These are phyloP conservation scores for Ophiocordyceps camponoti-leonardi DNA, from an alignment of 2,329 filamentous ascomycete species.

Conservation along the genomic window DNA sequence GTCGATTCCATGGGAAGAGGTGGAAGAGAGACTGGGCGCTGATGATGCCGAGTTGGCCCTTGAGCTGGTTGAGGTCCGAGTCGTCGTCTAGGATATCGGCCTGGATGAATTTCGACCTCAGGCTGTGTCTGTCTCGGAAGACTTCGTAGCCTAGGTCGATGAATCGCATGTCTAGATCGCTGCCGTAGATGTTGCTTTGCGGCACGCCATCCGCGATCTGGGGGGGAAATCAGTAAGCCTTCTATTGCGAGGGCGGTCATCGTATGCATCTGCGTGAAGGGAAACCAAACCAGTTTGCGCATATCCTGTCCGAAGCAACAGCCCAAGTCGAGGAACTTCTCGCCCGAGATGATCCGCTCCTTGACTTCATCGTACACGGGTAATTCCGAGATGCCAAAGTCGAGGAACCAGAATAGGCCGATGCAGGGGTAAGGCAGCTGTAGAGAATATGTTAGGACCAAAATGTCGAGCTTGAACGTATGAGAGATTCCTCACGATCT, in stretches of 20 bases:
- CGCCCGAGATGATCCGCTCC: not conserved
- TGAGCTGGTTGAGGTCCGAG: not conserved
- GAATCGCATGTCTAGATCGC: not conserved
- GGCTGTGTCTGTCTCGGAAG: not conserved
- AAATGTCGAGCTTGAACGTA: no score
- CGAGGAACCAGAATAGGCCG: not conserved
- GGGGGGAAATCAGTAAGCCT: not conserved
- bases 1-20: not conserved
- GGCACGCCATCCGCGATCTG: not conserved
- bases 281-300: not conserved
- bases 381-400: not conserved
- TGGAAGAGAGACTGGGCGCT: not conserved
- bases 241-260: no score
- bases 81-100: not conserved
- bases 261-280: no score
- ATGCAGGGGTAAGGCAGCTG: not conserved
- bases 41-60: not conserved
- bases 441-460: not conserved
- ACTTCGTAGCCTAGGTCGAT: not conserved
- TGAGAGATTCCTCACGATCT: not conserved
- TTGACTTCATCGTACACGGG: not conserved
- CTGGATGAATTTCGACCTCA: not conserved
- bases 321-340: not conserved
- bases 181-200: not conserved
- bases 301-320: not conserved